Conservation (phyloP, 2,329 filamentous ascomycete species). For the Fusarium temperatum region DNA sequence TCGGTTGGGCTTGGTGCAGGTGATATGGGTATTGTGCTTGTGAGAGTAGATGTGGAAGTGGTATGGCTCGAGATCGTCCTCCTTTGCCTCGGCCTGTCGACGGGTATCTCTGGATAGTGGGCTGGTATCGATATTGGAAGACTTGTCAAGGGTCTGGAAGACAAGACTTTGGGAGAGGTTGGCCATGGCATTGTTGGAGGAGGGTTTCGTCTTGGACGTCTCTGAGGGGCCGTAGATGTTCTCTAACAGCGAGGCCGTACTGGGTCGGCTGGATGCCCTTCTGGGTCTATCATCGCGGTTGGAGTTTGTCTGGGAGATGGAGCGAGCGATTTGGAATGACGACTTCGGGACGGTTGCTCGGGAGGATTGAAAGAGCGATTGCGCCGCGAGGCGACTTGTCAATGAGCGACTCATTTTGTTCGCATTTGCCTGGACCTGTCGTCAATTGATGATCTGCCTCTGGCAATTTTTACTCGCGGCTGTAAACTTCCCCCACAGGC, state of each 20-base stretch:
- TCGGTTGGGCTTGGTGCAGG: conserved; percentile 82
- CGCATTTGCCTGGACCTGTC: conserved; percentile 43
- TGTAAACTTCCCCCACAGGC: conserved; percentile 12
- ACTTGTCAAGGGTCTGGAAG: conserved; percentile 49
- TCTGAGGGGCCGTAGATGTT: conserved; percentile 46
- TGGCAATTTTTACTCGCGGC: conserved; percentile 41
- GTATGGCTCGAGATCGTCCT: conserved; percentile 68
- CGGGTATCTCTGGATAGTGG: conserved; percentile 38
- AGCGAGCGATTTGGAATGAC: conserved; percentile 40
- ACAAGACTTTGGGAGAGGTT: conserved; percentile 51
- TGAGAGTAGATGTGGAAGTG: conserved; percentile 87
- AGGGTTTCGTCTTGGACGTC: conserved; percentile 15
- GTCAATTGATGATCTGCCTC: conserved; percentile 21
- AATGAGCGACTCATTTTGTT: conserved; percentile 56
- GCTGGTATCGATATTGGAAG: conserved; percentile 47
- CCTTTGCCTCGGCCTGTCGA: conserved; percentile 40
- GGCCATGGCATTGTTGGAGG: conserved; percentile 45
- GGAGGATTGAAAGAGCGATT: conserved; percentile 45
- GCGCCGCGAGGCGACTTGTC: conserved; percentile 54
- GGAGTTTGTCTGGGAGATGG: conserved; percentile 53
- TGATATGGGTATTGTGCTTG: conserved; percentile 96
- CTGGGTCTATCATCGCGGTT: conserved; percentile 42
- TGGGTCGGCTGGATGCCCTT: conserved; percentile 38
- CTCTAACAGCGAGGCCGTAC: conserved; percentile 45
- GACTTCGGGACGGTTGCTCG: conserved; percentile 35